These are phyloP conservation scores for Paraconiothyrium brasiliense DNA, from an alignment of 2,329 filamentous ascomycete genomes.

Conservation along the genomic window DNA sequence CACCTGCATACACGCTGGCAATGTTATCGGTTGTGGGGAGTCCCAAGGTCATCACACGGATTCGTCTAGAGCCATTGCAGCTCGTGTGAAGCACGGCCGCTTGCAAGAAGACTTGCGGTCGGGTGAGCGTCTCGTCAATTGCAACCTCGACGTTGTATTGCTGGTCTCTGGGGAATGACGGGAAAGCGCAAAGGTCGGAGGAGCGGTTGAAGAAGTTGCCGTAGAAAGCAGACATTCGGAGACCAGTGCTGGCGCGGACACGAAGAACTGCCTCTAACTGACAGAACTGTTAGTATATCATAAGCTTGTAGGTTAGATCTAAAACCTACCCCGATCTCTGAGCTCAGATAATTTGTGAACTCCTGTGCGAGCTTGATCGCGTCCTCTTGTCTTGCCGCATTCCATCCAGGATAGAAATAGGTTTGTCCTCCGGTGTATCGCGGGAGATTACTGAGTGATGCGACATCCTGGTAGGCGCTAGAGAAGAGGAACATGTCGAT, in stretches of 20 bases:
- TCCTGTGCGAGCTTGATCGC: constrained; percentile 98
- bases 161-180: constrained; percentile 95
- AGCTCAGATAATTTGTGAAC: constrained; percentile 95
- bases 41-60: constrained; percentile 91
- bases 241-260: constrained; percentile 90
- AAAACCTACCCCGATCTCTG: constrained; percentile 76
- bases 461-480: constrained; percentile 82
- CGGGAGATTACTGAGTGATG: constrained; percentile 92
- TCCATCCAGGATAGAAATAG: constrained; percentile 98
- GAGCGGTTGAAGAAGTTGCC: constrained; percentile 99
- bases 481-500: constrained; percentile 62
- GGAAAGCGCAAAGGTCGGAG: constrained; percentile 97
- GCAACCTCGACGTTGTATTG: constrained; percentile 98
- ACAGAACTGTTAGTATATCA: no score
- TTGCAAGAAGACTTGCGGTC: constrained; percentile 84
- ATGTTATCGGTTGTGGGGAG: constrained; percentile 92
- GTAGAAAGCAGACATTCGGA: constrained; percentile 98
- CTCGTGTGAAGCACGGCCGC: constrained; percentile 96
- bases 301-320: no score
- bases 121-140: constrained; percentile 92
- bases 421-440: constrained; percentile 97
- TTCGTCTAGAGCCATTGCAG: constrained; percentile 95
- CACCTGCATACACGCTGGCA: constrained; percentile 91
- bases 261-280: constrained; percentile 88
- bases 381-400: constrained; percentile 90